phyloP scores from a whole-genome alignment of 2,329 filamentous ascomycete genomes.

The Microsporum canis region DNA sequence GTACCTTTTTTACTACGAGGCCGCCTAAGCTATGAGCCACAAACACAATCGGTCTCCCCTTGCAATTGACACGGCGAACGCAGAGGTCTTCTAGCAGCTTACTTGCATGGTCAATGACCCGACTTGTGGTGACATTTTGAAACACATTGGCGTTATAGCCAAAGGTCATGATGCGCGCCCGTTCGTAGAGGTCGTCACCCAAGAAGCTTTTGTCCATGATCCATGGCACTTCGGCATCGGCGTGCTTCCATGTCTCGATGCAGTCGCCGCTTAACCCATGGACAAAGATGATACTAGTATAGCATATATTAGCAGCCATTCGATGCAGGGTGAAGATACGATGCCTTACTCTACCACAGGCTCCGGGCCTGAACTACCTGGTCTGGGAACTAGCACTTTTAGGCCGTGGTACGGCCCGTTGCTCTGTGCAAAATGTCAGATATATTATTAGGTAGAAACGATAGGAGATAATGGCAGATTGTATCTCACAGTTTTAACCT shows the following conservation, averaged over 20 bases:
- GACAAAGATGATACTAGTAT: conserved; percentile 1
- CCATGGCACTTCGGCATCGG: neutral
- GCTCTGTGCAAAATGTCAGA: too few species aligned
- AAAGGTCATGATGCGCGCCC: neutral
- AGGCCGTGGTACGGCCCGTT: neutral
- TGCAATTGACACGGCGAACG: neutral
- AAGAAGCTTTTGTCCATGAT: neutral
- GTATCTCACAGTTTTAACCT: too few species aligned
- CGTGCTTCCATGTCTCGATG: neutral
- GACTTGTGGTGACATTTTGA: neutral
- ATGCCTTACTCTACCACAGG: neutral
- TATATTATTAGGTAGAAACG: too few species aligned
- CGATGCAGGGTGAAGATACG: neutral
- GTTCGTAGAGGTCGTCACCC: neutral
- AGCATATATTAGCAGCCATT: neutral
- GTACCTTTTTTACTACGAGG: conserved; percentile 21
- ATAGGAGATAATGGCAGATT: too few species aligned
- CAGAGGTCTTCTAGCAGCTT: neutral
- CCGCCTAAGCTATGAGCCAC: conserved; percentile 16
- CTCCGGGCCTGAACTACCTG: neutral
- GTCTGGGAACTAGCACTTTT: neutral
- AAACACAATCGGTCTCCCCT: conserved; percentile 11
- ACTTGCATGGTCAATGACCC: neutral
- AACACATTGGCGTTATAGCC: neutral
- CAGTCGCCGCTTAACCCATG: neutral